phyloP scores from a whole-genome alignment of 352 stramenopile genomes.

The Pythium oligandrum region DNA sequence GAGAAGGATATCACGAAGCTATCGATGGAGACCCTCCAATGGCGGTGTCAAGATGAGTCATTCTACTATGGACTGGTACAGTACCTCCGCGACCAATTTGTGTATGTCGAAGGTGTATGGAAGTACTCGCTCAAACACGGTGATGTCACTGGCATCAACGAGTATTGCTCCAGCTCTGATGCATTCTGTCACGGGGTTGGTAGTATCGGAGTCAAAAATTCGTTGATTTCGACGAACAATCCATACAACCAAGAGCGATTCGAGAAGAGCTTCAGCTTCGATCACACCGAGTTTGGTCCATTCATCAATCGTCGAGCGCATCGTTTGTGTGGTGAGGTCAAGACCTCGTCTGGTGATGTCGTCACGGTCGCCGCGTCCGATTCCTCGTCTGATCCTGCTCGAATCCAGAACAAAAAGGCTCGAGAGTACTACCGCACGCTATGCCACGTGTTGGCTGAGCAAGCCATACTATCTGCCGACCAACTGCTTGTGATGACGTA shows the following conservation, averaged over 20 bases:
- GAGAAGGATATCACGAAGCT: slow-evolving; percentile 18
- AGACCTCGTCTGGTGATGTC: neutral
- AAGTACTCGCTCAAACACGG: slow-evolving; percentile 46
- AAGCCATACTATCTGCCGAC: slow-evolving; percentile 21
- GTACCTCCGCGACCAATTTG: slow-evolving; percentile 30
- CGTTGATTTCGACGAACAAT: slow-evolving; percentile 15
- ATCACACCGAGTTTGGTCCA: slow-evolving; percentile 47
- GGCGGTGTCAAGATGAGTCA: slow-evolving; percentile 32
- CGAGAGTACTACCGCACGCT: slow-evolving; percentile 34
- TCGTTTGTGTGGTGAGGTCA: slow-evolving; percentile 17
- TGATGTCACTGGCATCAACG: slow-evolving; percentile 30
- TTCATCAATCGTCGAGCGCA: slow-evolving; percentile 38
- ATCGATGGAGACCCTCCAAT: slow-evolving; percentile 33
- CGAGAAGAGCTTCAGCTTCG: slow-evolving; percentile 14
- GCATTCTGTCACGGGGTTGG: slow-evolving; percentile 20
- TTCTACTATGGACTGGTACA: slow-evolving; percentile 34
- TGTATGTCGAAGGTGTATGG: slow-evolving; percentile 36
- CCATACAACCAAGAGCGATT: slow-evolving; percentile 32
- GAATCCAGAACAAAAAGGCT: slow-evolving; percentile 33
- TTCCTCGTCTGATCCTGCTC: neutral
- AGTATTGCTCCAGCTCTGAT: slow-evolving; percentile 21
- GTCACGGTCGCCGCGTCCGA: neutral
- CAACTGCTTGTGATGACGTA: slow-evolving; percentile 42
- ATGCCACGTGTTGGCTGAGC: slow-evolving; percentile 22
- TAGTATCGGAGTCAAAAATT: slow-evolving; percentile 21